Percentiles rank a stretch among this genome's conserved stretches.
Evolutionary conservation across 2,329 filamentous ascomycete genomes (phyloP).

Genomic region (Penicillium concentricum): DNA sequence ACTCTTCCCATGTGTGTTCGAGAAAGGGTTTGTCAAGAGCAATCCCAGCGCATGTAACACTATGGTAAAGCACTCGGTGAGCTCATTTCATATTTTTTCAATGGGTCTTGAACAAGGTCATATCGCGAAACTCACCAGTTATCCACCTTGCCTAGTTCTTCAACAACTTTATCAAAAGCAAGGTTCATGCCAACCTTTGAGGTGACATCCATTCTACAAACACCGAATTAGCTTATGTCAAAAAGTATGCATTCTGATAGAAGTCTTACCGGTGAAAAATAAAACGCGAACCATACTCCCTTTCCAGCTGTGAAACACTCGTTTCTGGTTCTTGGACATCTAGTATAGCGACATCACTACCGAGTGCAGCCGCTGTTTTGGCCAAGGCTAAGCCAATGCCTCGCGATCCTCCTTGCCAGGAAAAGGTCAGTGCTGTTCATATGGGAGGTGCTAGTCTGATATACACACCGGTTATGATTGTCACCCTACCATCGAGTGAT

Average conservation of each 20-base stretch:
- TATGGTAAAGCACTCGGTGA: background rate
- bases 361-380: background rate
- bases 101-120: background rate
- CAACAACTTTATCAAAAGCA: background rate
- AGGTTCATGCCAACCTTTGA: background rate
- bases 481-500: background rate
- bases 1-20: constrained; percentile 47
- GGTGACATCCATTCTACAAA: background rate
- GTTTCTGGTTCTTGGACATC: background rate
- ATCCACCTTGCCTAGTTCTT: background rate
- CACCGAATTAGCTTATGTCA: background rate
- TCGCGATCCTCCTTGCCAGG: background rate
- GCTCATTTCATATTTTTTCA: background rate
- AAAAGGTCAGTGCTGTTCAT: background rate
- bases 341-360: background rate
- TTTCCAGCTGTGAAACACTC: background rate
- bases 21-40: constrained; percentile 48
- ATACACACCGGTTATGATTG: background rate
- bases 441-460: background rate
- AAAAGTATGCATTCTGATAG: background rate
- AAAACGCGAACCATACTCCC: background rate
- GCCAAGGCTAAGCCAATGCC: background rate
- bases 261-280: background rate
- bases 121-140: background rate
- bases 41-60: constrained; percentile 32